Conservation (phyloP, 1,284 basidiomycete species). For the Leccinum pachyderme region DNA sequence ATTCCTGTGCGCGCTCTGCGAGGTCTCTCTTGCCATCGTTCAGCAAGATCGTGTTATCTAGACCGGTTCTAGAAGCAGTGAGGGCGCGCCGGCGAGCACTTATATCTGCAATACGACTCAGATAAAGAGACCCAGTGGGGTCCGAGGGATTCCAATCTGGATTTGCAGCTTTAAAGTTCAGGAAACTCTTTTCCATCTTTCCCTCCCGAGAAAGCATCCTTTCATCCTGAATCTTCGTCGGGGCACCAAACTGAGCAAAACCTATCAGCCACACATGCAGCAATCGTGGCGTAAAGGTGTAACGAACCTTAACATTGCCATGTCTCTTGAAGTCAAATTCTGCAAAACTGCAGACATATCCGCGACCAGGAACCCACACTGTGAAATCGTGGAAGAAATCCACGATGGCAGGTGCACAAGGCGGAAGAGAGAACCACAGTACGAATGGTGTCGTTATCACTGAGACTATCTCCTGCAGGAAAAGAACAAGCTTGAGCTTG, state of each 20-base stretch:
- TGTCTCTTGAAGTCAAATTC: slow-evolving; percentile 96
- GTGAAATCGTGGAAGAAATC: slow-evolving; percentile 98
- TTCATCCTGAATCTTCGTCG: slow-evolving; percentile 62
- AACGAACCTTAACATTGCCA: slow-evolving; percentile 76
- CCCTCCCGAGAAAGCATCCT: slow-evolving; percentile 83
- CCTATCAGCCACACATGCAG: slow-evolving; percentile 2
- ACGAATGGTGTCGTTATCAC: slow-evolving; percentile 94
- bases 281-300: neutral
- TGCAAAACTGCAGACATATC: slow-evolving; percentile 97
- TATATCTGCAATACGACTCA: slow-evolving; percentile 78
- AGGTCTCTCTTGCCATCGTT: slow-evolving; percentile 38
- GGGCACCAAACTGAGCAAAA: slow-evolving; percentile 69
- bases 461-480: slow-evolving; percentile 84
- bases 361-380: slow-evolving; percentile 93
- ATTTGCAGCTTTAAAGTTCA: slow-evolving; percentile 95
- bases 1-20: slow-evolving; percentile 61
- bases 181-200: slow-evolving; percentile 98
- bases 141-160: slow-evolving; percentile 93
- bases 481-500: slow-evolving; percentile 84
- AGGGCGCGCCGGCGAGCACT: slow-evolving; percentile 44
- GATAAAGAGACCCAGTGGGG: slow-evolving; percentile 81
- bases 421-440: slow-evolving; percentile 88
- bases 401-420: slow-evolving; percentile 84
- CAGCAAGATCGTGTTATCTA: slow-evolving; percentile 32
- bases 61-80: slow-evolving; percentile 26